Conservation (phyloP, 306 rosid genomes). For the Inga leiocalycina region DNA sequence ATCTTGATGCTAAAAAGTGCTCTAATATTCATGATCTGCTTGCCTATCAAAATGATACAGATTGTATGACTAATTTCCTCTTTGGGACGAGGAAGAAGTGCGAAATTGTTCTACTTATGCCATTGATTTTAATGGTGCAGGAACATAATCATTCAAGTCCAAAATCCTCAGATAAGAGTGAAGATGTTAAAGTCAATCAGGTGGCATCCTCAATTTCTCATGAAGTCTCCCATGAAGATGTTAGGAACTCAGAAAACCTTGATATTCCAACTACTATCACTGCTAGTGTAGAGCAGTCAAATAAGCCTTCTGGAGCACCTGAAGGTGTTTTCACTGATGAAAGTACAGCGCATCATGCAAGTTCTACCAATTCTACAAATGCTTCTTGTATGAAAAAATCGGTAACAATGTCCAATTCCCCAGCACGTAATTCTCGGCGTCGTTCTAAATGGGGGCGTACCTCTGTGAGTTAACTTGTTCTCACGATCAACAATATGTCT, state of each 20-base stretch:
- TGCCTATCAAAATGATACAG: neutral
- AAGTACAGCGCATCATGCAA: constrained; percentile 33
- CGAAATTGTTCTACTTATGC: constrained; percentile 3
- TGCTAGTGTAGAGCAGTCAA: constrained; percentile 37
- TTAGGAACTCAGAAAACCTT: constrained; percentile 36
- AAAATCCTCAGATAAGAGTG: constrained; percentile 45
- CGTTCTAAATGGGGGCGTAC: constrained; percentile 67
- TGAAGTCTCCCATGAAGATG: constrained; percentile 39
- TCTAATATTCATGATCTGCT: neutral
- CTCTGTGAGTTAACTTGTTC: constrained; percentile 63
- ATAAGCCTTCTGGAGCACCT: constrained; percentile 37
- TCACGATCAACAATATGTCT: constrained; percentile 13
- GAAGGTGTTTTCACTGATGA: constrained; percentile 39
- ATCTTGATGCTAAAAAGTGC: too few relatives aligned
- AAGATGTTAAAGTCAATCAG: constrained; percentile 39
- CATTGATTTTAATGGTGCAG: constrained; percentile 50
- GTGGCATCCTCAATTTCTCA: constrained; percentile 42
- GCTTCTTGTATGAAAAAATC: constrained; percentile 56
- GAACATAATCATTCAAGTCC: constrained; percentile 49
- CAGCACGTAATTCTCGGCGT: constrained; percentile 38
- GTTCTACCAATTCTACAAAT: constrained; percentile 38
- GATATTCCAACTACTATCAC: constrained; percentile 36
- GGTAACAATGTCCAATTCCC: constrained; percentile 52
- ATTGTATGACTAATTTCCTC: neutral
- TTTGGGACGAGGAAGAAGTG: constrained; percentile 12